These are phyloP conservation scores for Picochlorum sp. DNA, from an alignment of 139 green algal genomes.

Conservation along the genomic window DNA sequence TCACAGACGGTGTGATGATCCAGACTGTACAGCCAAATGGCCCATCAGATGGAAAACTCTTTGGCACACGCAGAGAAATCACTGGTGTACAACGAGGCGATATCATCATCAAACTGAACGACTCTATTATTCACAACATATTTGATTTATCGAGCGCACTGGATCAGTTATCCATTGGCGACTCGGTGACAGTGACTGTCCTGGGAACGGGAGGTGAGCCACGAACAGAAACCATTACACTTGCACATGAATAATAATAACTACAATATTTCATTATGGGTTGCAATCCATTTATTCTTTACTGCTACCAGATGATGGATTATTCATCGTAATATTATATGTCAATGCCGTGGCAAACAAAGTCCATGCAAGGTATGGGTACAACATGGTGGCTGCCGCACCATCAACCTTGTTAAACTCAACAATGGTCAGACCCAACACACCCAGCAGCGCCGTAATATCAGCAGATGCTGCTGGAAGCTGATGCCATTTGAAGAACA, in stretches of 20 bases:
- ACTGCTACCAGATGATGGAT: slow-evolving; percentile 1
- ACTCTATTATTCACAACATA: slow-evolving; percentile 9
- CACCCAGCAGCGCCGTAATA: slow-evolving; percentile 40
- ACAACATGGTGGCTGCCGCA: slow-evolving; percentile 14
- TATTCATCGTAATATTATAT: slow-evolving; percentile 20
- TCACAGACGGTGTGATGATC: slow-evolving; percentile 42
- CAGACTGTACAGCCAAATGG: slow-evolving; percentile 38
- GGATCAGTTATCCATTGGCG: slow-evolving; percentile 11
- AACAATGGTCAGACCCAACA: slow-evolving; percentile 38
- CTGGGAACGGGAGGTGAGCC: background rate
- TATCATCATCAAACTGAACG: slow-evolving; percentile 36
- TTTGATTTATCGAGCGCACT: slow-evolving; percentile 22
- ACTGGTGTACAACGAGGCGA: slow-evolving; percentile 55
- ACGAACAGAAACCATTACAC: background rate
- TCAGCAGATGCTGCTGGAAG: slow-evolving; percentile 38
- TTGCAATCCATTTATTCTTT: background rate
- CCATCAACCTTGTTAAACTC: slow-evolving; percentile 31
- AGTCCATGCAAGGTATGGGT: slow-evolving; percentile 42
- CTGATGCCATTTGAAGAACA: slow-evolving; percentile 58
- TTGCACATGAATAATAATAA: slow-evolving; percentile 1
- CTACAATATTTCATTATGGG: background rate
- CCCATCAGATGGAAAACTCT: slow-evolving; percentile 53
- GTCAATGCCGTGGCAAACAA: slow-evolving; percentile 31
- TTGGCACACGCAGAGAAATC: slow-evolving; percentile 49
- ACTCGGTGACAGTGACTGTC: slow-evolving; percentile 13